These are phyloP conservation scores for Pseudogymnoascus sp. DNA, from an alignment of 2,329 filamentous ascomycete genomes.

Conservation along the genomic window DNA sequence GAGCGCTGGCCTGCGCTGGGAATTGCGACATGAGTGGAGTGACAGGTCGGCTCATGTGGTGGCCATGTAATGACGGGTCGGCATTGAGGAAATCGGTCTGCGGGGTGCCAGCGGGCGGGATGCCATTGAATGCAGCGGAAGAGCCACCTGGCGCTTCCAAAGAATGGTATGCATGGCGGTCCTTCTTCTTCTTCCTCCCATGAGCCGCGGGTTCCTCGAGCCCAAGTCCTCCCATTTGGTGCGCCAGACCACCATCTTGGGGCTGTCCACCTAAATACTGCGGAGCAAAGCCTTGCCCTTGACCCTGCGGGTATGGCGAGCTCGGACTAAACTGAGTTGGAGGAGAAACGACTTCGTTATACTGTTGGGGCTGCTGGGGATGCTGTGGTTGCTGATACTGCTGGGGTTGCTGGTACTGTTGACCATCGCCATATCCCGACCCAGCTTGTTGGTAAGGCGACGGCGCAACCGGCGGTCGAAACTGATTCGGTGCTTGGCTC, in stretches of 20 bases:
- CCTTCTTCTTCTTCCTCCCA: slow-evolving; percentile 75
- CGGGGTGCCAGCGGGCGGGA: slow-evolving; percentile 49
- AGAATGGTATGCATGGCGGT: slow-evolving; percentile 84
- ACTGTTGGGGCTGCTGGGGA: slow-evolving; percentile 25
- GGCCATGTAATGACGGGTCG: slow-evolving; percentile 36
- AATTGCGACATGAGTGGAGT: slow-evolving; percentile 49
- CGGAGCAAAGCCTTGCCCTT: slow-evolving; percentile 26
- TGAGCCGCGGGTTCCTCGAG: slow-evolving; percentile 45
- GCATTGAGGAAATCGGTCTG: slow-evolving; percentile 52
- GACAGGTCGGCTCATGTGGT: slow-evolving; percentile 38
- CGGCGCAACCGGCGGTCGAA: slow-evolving; percentile 45
- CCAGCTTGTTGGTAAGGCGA: slow-evolving; percentile 38
- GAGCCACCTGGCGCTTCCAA: slow-evolving; percentile 64
- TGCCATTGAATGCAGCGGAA: slow-evolving; percentile 61
- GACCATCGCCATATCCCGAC: slow-evolving; percentile 15
- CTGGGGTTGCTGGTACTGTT: slow-evolving; percentile 11
- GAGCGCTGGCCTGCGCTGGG: slow-evolving; percentile 46
- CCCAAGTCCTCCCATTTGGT: slow-evolving; percentile 72
- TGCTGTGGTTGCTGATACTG: slow-evolving; percentile 16
- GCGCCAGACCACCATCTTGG: slow-evolving; percentile 46
- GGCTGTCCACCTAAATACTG: slow-evolving; percentile 28
- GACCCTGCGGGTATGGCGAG: slow-evolving; percentile 23
- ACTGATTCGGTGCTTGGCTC: slow-evolving; percentile 46
- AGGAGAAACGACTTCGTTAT: neutral
- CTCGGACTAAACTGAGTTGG: slow-evolving; percentile 3